Evolutionary conservation across 495 filamentous ascomycete genomes (phyloP).

Genomic region (Penicillium argentinense): DNA sequence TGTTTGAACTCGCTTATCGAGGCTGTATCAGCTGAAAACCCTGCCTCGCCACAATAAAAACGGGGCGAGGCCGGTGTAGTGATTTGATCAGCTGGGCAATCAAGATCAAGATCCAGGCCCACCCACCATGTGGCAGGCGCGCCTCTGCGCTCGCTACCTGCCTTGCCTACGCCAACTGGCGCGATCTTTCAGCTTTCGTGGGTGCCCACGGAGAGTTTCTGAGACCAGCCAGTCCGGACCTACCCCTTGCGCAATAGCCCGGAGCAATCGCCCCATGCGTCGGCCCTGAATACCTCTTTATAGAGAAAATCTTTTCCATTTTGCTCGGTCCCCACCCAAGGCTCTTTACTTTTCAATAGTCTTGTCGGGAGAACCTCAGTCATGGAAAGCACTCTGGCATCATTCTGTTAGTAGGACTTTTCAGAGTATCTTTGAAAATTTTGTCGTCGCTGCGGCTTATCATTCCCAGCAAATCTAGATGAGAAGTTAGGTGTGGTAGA

Average conservation of each 20-base stretch:
- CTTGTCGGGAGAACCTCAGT: not conserved
- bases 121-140: constrained; percentile 1
- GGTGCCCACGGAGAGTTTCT: too few species aligned
- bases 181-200: too few species aligned
- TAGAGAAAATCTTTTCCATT: constrained; percentile 1
- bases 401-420: not conserved
- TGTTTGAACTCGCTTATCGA: too few species aligned
- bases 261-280: constrained; percentile 7
- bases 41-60: too few species aligned
- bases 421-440: not conserved
- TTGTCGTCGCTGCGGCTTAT: not conserved
- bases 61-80: not conserved
- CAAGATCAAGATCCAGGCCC: not conserved
- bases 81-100: not conserved
- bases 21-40: not conserved
- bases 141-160: too few species aligned
- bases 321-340: not conserved
- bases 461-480: too few species aligned
- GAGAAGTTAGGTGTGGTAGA: too few species aligned
- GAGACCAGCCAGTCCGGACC: not conserved
- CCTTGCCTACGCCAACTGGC: too few species aligned
- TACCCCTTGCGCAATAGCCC: not conserved
- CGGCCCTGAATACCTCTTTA: not conserved
- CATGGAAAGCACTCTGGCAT: not conserved
- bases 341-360: not conserved